Conservation (phyloP, 257 asterid species). For the Prunella vulgaris region DNA sequence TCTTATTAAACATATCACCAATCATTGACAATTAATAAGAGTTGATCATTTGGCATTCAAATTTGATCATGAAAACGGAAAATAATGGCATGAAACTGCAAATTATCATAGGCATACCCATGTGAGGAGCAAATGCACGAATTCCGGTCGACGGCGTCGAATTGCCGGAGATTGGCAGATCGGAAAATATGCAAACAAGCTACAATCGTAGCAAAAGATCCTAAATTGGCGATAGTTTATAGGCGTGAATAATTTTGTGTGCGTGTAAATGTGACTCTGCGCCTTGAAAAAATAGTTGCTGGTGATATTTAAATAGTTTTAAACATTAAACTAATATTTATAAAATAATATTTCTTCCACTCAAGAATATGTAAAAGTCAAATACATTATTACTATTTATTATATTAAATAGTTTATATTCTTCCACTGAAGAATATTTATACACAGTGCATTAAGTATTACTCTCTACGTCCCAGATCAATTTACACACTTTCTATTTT, state of each 20-base stretch:
- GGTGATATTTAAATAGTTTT: neutral
- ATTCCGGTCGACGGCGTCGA: constrained; percentile 20
- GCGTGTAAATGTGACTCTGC: neutral
- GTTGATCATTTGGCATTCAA: constrained; percentile 26
- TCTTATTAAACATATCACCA: neutral
- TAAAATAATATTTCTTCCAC: neutral
- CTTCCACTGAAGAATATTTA: no score
- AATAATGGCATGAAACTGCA: constrained; percentile 1
- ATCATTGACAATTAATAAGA: constrained; percentile 22
- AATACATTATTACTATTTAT: neutral
- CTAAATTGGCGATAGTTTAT: constrained; percentile 25
- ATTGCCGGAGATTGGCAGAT: constrained; percentile 27
- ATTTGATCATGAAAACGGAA: neutral
- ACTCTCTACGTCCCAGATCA: no score
- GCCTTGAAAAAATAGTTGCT: constrained; percentile 15
- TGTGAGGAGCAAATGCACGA: constrained; percentile 8
- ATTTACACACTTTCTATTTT: no score
- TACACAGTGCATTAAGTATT: no score
- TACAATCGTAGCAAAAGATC: constrained; percentile 26
- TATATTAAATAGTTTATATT: no score
- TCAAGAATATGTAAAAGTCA: neutral
- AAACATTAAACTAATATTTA: neutral
- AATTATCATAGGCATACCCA: constrained; percentile 48
- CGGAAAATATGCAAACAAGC: constrained; percentile 20
- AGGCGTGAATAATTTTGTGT: constrained; percentile 18